These are phyloP conservation scores for Solanum appendiculatum DNA, from an alignment of 257 asterid species.

Conservation along the genomic window DNA sequence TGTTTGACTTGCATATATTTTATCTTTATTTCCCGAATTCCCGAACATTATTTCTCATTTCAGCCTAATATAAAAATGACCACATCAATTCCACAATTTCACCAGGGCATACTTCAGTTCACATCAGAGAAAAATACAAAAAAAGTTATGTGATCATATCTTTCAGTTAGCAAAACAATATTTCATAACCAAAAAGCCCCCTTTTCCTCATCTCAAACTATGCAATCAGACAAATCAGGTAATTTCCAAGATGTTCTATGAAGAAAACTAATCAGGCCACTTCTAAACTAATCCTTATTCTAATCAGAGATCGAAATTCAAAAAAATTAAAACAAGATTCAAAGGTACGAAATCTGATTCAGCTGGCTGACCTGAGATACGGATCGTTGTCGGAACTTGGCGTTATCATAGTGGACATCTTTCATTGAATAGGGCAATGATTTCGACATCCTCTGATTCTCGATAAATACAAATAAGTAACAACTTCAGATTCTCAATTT, in stretches of 20 bases:
- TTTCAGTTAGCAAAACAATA: neutral
- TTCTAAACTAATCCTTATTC: neutral
- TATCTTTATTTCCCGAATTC: neutral
- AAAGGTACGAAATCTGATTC: neutral
- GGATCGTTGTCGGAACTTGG: conserved; percentile 85
- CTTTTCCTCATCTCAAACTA: neutral
- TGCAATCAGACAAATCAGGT: neutral
- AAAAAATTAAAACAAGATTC: neutral
- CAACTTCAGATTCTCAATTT: neutral
- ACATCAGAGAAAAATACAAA: neutral
- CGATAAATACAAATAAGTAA: neutral
- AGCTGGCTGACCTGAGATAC: conserved; percentile 34
- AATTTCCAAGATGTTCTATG: neutral
- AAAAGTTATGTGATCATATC: neutral
- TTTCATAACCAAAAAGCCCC: neutral
- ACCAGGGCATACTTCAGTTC: neutral
- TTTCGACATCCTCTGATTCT: conserved; percentile 42
- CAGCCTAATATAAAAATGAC: neutral
- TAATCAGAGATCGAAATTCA: neutral
- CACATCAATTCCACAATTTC: neutral
- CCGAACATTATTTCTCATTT: neutral
- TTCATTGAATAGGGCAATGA: conserved; percentile 73
- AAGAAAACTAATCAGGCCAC: neutral
- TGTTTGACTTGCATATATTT: neutral
- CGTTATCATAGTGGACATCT: conserved; percentile 83